These are phyloP conservation scores for Diversispora epigaea DNA, from an alignment of 192 early-diverging fungal genomes.

Conservation along the genomic window DNA sequence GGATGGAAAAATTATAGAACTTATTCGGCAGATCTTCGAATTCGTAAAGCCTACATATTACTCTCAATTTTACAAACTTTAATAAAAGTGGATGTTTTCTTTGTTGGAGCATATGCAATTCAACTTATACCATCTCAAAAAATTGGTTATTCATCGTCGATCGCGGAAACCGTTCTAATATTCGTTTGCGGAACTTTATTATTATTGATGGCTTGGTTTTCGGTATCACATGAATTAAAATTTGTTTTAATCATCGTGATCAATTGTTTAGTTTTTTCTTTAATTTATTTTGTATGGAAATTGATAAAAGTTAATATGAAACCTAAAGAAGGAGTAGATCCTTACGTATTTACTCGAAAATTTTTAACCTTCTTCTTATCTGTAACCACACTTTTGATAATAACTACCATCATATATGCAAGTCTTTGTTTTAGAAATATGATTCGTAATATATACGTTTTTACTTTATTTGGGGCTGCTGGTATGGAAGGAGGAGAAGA, in stretches of 20 bases:
- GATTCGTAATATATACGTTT: conserved; percentile 20
- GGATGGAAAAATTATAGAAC: conserved; percentile 51
- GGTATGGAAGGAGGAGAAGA: not conserved
- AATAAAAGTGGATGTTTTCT: conserved; percentile 48
- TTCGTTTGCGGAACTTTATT: conserved; percentile 38
- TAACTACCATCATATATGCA: conserved; percentile 31
- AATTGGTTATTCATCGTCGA: conserved; percentile 34
- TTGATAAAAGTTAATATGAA: not conserved
- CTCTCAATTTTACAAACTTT: conserved; percentile 42
- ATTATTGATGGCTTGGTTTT: conserved; percentile 35
- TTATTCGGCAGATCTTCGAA: conserved; percentile 45
- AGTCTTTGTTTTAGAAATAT: conserved; percentile 29
- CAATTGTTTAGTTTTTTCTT: not conserved
- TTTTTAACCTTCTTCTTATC: conserved; percentile 43
- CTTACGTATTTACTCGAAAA: conserved; percentile 43
- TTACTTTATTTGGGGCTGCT: conserved; percentile 8
- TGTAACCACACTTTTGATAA: conserved; percentile 27
- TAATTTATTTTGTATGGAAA: not conserved
- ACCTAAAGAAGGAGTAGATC: conserved; percentile 25
- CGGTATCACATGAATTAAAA: conserved; percentile 39
- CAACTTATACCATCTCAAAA: conserved; percentile 45
- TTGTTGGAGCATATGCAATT: conserved; percentile 43
- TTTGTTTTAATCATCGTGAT: conserved; percentile 35
- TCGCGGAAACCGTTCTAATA: conserved; percentile 36
- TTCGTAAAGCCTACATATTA: conserved; percentile 39